Conservation (phyloP, 805 yeast species). For the Monosporozyma servazzii region DNA sequence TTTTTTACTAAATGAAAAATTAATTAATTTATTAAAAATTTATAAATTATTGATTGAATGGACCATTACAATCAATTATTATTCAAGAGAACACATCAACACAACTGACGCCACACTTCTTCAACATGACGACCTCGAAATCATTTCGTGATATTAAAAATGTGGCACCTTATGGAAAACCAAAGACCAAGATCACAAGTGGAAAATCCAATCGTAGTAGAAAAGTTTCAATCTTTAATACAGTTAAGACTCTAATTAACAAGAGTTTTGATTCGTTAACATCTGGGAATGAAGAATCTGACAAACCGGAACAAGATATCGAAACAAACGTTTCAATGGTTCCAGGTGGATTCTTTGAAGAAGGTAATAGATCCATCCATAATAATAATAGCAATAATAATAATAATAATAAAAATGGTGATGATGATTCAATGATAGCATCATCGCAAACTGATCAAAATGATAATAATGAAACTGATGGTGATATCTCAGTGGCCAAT, state of each 20-base stretch:
- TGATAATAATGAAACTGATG: conserved; percentile 4
- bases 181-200: conserved; percentile 2
- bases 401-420: conserved; percentile 4
- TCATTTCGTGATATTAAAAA: conserved; percentile 7
- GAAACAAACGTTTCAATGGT: not conserved
- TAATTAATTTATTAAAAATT: not conserved
- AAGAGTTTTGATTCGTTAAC: not conserved
- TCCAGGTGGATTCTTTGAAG: conserved; percentile 1
- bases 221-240: conserved; percentile 3
- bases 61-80: too few species aligned
- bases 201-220: not conserved
- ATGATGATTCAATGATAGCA: not conserved
- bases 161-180: conserved; percentile 7
- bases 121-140: not conserved
- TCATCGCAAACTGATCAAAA: not conserved
- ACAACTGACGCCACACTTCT: not conserved
- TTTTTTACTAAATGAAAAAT: not conserved
- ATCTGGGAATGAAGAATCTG: not conserved
- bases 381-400: not conserved
- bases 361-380: not conserved
- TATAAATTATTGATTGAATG: not conserved
- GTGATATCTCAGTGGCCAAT: conserved; percentile 7
- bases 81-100: not conserved
- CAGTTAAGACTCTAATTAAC: conserved; percentile 2
- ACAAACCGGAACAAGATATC: not conserved